Percentiles rank a stretch among this genome's conserved stretches.
Evolutionary conservation across 1,284 basidiomycete species (phyloP).

Genomic region (Trichosporon sp.): DNA sequence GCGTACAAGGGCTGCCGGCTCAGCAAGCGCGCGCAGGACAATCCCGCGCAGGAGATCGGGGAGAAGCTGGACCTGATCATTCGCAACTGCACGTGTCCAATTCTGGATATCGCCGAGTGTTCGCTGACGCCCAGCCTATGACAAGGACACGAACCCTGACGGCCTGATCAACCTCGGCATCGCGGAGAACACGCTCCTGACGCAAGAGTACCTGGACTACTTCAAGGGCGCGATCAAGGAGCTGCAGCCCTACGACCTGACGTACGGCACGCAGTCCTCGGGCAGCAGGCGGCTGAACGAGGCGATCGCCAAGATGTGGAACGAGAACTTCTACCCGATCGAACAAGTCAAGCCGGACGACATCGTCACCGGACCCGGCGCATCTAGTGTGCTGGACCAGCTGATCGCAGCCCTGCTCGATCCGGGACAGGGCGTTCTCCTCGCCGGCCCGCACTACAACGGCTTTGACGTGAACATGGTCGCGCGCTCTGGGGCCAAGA

Average conservation of each 20-base stretch:
- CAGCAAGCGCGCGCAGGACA: conserved; percentile 15
- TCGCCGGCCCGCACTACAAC: conserved; percentile 49
- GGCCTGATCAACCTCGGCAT: conserved; percentile 33
- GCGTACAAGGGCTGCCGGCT: conserved; percentile 27
- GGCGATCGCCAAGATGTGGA: conserved; percentile 33
- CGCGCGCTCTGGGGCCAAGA: conserved; percentile 18
- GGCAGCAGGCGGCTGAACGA: conserved; percentile 24
- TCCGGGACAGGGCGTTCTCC: conserved; percentile 43
- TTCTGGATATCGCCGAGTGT: not conserved
- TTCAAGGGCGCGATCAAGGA: conserved; percentile 18
- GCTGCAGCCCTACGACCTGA: conserved; percentile 26
- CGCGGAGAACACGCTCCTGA: conserved; percentile 33
- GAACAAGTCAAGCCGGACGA: conserved; percentile 38
- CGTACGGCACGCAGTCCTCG: conserved; percentile 29
- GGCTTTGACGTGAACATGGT: conserved; percentile 43
- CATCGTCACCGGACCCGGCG: conserved; percentile 43
- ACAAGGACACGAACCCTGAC: conserved; percentile 24
- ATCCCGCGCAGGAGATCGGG: not conserved
- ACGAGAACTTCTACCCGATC: conserved; percentile 36
- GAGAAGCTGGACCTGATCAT: conserved; percentile 30
- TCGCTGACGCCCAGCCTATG: conserved; percentile 23
- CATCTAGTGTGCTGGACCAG: conserved; percentile 44
- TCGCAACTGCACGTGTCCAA: conserved; percentile 21
- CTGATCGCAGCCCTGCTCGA: conserved; percentile 45
- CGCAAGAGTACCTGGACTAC: conserved; percentile 29